Conservation (phyloP, 768 basidiomycete species). For the Boletus fagicola region DNA sequence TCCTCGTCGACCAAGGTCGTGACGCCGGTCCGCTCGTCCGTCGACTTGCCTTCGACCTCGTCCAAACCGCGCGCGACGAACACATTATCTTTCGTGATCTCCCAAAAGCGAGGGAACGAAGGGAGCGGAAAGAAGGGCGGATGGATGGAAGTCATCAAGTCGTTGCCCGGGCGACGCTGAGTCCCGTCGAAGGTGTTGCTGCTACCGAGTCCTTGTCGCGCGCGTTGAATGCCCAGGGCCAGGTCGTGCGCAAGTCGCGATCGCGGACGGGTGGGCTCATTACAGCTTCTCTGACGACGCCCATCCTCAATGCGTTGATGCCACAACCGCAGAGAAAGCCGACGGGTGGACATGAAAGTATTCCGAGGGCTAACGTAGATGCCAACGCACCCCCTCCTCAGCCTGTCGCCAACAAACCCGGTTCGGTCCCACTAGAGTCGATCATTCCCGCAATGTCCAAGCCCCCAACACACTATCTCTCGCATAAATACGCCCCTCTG, state of each 20-base stretch:
- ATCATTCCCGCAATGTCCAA: slow-evolving; percentile 79
- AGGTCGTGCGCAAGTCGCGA: slow-evolving; percentile 34
- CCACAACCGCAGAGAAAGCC: slow-evolving; percentile 48
- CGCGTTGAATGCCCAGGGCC: slow-evolving; percentile 40
- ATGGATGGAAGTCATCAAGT: slow-evolving; percentile 30
- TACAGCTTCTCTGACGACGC: slow-evolving; percentile 47
- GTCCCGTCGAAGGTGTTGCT: slow-evolving; percentile 41
- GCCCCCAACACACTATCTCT: slow-evolving; percentile 82
- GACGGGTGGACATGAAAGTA: slow-evolving; percentile 28
- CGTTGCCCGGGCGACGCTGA: slow-evolving; percentile 44
- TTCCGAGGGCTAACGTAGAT: slow-evolving; percentile 12
- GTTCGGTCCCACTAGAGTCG: slow-evolving; percentile 68
- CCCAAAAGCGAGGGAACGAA: slow-evolving; percentile 45
- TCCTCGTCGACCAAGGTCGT: slow-evolving; percentile 67
- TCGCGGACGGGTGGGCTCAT: slow-evolving; percentile 38
- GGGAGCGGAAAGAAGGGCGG: slow-evolving; percentile 33
- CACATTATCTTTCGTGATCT: slow-evolving; percentile 43
- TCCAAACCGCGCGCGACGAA: slow-evolving; percentile 66
- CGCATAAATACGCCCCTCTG: slow-evolving; percentile 69
- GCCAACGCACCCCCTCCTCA: slow-evolving; percentile 18
- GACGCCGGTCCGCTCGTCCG: slow-evolving; percentile 63
- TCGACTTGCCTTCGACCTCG: slow-evolving; percentile 62
- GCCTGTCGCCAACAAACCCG: slow-evolving; percentile 31
- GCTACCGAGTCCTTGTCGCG: slow-evolving; percentile 46
- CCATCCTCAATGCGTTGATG: slow-evolving; percentile 60